Percentiles rank a stretch among this genome's conserved stretches.
phyloP scores from a whole-genome alignment of 1,284 basidiomycete genomes.

The Meripilus lineatus region DNA sequence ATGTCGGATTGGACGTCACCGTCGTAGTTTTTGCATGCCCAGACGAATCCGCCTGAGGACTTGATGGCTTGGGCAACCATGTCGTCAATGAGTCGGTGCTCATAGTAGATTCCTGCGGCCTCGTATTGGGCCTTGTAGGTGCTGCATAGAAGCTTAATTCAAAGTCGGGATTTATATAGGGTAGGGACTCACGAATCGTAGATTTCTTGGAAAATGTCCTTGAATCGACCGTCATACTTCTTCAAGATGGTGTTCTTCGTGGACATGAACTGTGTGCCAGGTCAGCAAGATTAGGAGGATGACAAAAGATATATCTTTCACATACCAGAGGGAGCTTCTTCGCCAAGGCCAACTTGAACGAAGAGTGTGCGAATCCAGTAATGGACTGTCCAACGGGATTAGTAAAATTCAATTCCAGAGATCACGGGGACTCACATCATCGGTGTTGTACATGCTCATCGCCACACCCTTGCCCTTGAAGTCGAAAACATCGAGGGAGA shows the following conservation, averaged over 20 bases:
- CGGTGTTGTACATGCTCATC: conserved; percentile 94
- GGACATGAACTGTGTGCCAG: conserved; percentile 80
- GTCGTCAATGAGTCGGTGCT: conserved; percentile 91
- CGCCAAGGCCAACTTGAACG: conserved; percentile 96
- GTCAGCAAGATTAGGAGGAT: neutral
- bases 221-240: conserved; percentile 97
- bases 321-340: conserved; percentile 90
- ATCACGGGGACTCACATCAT: conserved; percentile 54
- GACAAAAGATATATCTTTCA: conserved; percentile 3
- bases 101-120: conserved; percentile 86
- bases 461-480: conserved; percentile 89
- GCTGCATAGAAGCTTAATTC: conserved; percentile 31
- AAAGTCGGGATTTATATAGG: neutral
- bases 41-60: conserved; percentile 93
- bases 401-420: neutral
- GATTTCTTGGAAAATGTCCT: conserved; percentile 97
- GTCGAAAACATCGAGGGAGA: conserved; percentile 80
- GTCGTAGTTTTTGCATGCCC: conserved; percentile 98
- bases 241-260: conserved; percentile 98
- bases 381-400: conserved; percentile 60
- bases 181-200: conserved; percentile 61
- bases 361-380: conserved; percentile 91
- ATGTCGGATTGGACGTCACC: conserved; percentile 93
- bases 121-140: conserved; percentile 86
- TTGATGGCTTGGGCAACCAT: conserved; percentile 99